phyloP scores from a whole-genome alignment of 2,329 filamentous ascomycete species.

The Aureobasidium sp. region DNA sequence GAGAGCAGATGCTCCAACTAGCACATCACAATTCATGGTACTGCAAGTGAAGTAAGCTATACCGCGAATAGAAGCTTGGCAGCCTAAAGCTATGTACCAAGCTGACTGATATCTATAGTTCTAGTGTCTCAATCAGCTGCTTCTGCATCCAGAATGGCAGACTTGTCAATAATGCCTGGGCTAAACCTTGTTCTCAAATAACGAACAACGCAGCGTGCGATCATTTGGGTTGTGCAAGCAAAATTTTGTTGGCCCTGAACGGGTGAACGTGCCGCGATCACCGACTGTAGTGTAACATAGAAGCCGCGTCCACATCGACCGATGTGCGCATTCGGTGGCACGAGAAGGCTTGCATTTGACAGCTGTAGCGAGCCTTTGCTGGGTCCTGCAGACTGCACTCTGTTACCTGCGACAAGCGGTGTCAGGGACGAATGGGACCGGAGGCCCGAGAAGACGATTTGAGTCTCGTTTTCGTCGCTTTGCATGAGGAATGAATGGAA shows the following conservation, averaged over 20 bases:
- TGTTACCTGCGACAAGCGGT: neutral
- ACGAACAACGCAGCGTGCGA: neutral
- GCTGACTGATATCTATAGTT: neutral
- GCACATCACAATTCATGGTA: neutral
- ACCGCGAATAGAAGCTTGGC: neutral
- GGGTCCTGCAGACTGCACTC: slow-evolving; percentile 2
- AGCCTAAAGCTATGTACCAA: neutral
- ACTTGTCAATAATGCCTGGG: neutral
- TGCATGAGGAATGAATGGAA: neutral
- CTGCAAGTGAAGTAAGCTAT: neutral
- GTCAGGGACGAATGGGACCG: neutral
- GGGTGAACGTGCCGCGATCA: slow-evolving; percentile 1
- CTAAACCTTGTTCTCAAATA: neutral
- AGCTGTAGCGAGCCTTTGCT: slow-evolving; percentile 7
- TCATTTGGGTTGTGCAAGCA: neutral
- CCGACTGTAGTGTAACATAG: neutral
- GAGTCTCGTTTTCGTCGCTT: neutral
- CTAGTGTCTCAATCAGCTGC: neutral
- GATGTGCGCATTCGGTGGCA: neutral
- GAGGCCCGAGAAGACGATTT: neutral
- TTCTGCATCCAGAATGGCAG: neutral
- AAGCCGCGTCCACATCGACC: neutral
- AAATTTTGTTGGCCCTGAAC: slow-evolving; percentile 1
- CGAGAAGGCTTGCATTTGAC: slow-evolving; percentile 14
- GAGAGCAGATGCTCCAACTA: neutral